Base-by-base conservation (phyloP, 192 early-diverging fungal genomes). In the Globomyces pollinis-pini region DNA sequence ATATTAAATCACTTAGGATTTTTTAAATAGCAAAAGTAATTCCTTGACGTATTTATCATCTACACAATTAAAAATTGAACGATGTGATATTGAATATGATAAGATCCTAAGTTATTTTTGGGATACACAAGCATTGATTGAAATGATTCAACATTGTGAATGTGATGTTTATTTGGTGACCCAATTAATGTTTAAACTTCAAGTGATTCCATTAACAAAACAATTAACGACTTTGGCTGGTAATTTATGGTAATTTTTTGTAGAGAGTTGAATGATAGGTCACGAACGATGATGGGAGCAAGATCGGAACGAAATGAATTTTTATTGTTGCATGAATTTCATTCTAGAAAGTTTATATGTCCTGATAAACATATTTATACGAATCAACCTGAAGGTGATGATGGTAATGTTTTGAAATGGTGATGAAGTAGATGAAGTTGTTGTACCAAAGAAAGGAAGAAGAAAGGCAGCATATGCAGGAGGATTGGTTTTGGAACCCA, bases 161-260 rank as follows among this genome's bases (percentile, higher is more conserved):
- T 83, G 87, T 47, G 97, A 98, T 69, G 81, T 86, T 0, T 88
- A 82, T 53, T 66, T 98, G 18, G 78, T 85, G 2, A 77, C 84
- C 13, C 77, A 82, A 5, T 73, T 99, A n/a, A 89, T 92, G 85
- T 84, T 89, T 67, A 85, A 86, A 39, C 63, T 99, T 29, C 93
- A 99, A 59, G 73, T 89, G 1, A 65, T 99, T 13, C 93, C 91
- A 18, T 73, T 99, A 47, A 91, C 93, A 16, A 86, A 84, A 67
- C 94, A 97, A 65, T 67, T 99, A 57, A 98, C 97, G 8, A 80
- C 79, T 6, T 65, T 97, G 26, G 91, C 94, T 4, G 97, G 97
- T 8, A 99, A 99, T 69, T 59, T 95, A 35, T 98, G 95, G 97
- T 59, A 91, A n/a, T n/a, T n/a, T n/a, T n/a, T n/a, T n/a, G n/a